Evolutionary conservation across 495 filamentous ascomycete genomes (phyloP).

Genomic region (Parachaetomium inaequale): DNA sequence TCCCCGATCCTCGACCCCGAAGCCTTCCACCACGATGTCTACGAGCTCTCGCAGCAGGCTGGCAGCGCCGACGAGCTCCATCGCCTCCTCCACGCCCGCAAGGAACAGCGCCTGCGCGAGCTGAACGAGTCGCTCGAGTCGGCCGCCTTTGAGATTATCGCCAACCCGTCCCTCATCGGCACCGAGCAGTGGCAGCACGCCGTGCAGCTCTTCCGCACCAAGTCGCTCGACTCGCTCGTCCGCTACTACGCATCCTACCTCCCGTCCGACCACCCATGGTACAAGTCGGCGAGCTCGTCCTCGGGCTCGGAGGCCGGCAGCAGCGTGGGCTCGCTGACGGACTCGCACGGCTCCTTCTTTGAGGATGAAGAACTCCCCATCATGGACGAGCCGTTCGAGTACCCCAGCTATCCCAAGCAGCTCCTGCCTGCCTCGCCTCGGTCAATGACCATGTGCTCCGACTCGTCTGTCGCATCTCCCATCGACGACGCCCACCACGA

Average conservation of each 20-base stretch:
- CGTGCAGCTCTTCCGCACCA: conserved; percentile 50
- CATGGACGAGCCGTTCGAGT: conserved; percentile 42
- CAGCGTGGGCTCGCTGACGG: conserved; percentile 23
- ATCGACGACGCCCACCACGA: conserved; percentile 23
- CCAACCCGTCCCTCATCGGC: conserved; percentile 48
- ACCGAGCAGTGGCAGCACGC: conserved; percentile 51
- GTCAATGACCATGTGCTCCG: conserved; percentile 48
- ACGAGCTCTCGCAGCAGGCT: conserved; percentile 45
- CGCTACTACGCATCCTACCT: conserved; percentile 50
- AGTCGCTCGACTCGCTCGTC: conserved; percentile 50
- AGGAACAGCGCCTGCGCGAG: conserved; percentile 45
- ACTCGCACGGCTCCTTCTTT: conserved; percentile 33
- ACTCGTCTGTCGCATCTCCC: conserved; percentile 37
- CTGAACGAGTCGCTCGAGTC: conserved; percentile 47
- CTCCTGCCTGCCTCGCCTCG: conserved; percentile 45
- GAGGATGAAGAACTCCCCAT: conserved; percentile 36
- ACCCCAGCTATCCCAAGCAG: conserved; percentile 25
- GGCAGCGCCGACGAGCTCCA: conserved; percentile 44
- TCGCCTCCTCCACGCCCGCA: conserved; percentile 43
- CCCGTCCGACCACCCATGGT: conserved; percentile 42
- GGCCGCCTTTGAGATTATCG: conserved; percentile 50
- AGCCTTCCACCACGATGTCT: conserved; percentile 44
- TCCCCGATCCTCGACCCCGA: conserved; percentile 38
- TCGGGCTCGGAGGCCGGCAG: conserved; percentile 31
- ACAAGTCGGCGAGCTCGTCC: conserved; percentile 24